A percentile compares a stretch with the other conserved stretches of the same genome.
These are phyloP conservation scores for Thraustochytrium sp. DNA, from an alignment of 352 stramenopile genomes.

Conservation along the genomic window DNA sequence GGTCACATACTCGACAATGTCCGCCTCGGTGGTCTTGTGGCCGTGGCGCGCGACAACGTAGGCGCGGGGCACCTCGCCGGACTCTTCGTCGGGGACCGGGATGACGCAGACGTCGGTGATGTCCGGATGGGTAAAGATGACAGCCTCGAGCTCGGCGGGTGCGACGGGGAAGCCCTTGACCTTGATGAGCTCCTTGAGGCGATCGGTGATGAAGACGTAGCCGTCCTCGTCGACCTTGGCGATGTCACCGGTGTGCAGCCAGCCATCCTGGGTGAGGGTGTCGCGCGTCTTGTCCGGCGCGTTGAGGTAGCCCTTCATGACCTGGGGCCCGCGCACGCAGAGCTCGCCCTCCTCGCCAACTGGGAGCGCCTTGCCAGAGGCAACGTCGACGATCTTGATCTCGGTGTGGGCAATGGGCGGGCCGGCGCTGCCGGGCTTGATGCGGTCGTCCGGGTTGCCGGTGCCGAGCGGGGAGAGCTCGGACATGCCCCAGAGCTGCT, in stretches of 20 bases:
- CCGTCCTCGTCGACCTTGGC: constrained; percentile 79
- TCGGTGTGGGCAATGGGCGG: constrained; percentile 61
- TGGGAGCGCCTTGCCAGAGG: constrained; percentile 54
- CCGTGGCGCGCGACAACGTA: constrained; percentile 71
- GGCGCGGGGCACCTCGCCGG: constrained; percentile 77
- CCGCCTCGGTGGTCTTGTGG: constrained; percentile 49
- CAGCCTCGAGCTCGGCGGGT: constrained; percentile 79
- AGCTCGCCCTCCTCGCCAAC: constrained; percentile 64
- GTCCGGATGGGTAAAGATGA: constrained; percentile 65
- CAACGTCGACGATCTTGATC: constrained; percentile 56
- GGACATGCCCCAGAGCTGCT: constrained; percentile 64
- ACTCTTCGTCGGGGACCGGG: constrained; percentile 62
- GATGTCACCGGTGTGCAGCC: constrained; percentile 78
- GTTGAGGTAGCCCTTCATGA: constrained; percentile 84
- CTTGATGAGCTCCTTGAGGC: constrained; percentile 92
- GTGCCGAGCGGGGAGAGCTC: constrained; percentile 52
- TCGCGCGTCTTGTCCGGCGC: constrained; percentile 70
- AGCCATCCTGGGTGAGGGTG: constrained; percentile 67
- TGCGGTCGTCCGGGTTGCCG: background rate
- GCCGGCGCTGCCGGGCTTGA: constrained; percentile 53
- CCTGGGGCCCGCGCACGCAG: constrained; percentile 69
- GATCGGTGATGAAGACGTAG: constrained; percentile 80
- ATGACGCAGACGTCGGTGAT: constrained; percentile 71
- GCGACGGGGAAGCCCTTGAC: constrained; percentile 83
- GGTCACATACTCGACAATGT: constrained; percentile 72